These are phyloP conservation scores for Chlorella vulgaris DNA, from an alignment of 139 green algal species.

Conservation along the genomic window DNA sequence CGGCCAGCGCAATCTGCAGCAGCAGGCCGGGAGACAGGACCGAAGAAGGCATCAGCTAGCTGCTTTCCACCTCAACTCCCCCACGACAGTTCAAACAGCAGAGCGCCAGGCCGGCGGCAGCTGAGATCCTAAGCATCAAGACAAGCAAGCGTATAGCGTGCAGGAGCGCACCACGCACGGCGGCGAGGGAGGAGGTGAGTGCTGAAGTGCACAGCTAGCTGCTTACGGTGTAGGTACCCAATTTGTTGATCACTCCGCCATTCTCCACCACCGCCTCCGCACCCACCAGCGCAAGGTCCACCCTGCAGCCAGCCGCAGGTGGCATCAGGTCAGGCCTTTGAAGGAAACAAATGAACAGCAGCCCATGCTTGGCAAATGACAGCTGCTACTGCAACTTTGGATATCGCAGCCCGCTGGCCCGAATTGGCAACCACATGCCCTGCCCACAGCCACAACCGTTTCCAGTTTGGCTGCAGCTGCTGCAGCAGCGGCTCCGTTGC, in stretches of 20 bases:
- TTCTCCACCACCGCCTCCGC: constrained; percentile 96
- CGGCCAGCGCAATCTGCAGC: constrained; percentile 64
- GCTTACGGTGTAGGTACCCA: constrained; percentile 63
- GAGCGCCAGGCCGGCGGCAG: too few species aligned
- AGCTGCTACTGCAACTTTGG: too few species aligned
- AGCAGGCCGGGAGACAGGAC: not conserved
- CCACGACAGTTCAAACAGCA: too few species aligned
- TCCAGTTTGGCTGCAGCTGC: too few species aligned
- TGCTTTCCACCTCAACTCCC: too few species aligned
- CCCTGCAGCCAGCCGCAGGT: constrained; percentile 45
- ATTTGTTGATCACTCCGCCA: constrained; percentile 96
- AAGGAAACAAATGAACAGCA: not conserved
- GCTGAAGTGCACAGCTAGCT: not conserved
- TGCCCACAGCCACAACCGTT: too few species aligned
- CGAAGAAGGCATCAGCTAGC: not conserved
- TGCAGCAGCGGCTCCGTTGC: too few species aligned
- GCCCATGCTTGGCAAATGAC: too few species aligned
- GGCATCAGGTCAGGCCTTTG: not conserved
- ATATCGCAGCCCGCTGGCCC: too few species aligned
- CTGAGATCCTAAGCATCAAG: too few species aligned
- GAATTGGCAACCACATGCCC: too few species aligned
- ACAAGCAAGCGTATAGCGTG: not conserved
- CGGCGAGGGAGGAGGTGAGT: not conserved
- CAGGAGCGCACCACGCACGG: too few species aligned
- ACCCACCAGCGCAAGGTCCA: constrained; percentile 92